Evolutionary conservation across 2,329 filamentous ascomycete genomes (phyloP).

Genomic region (Hypomyces rosellus): DNA sequence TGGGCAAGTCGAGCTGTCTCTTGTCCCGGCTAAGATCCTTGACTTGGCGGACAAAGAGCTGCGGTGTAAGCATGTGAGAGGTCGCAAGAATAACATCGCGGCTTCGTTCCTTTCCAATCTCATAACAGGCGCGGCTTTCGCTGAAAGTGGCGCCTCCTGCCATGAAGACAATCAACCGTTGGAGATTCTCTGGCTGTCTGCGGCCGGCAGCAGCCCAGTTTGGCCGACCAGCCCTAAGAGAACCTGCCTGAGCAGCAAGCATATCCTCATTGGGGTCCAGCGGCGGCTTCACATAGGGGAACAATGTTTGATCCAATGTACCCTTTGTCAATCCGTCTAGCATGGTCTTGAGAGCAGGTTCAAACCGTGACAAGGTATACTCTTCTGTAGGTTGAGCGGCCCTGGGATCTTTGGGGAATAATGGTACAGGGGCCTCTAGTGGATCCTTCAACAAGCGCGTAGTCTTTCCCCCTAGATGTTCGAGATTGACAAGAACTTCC

Average conservation of each 20-base stretch:
- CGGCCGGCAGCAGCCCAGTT: constrained; percentile 87
- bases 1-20: constrained; percentile 70
- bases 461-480: constrained; percentile 71
- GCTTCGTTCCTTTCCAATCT: constrained; percentile 64
- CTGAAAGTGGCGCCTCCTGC: constrained; percentile 93
- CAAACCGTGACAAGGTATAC: constrained; percentile 79
- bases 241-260: constrained; percentile 56
- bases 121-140: constrained; percentile 84
- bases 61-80: constrained; percentile 86
- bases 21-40: constrained; percentile 71
- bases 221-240: constrained; percentile 83
- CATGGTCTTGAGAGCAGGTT: constrained; percentile 74
- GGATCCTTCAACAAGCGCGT: constrained; percentile 68
- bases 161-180: constrained; percentile 89
- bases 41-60: constrained; percentile 75
- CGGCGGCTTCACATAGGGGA: constrained; percentile 69
- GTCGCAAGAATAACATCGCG: constrained; percentile 84
- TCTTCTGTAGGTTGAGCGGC: constrained; percentile 59
- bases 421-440: constrained; percentile 54
- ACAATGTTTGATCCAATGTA: constrained; percentile 57
- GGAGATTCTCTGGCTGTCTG: constrained; percentile 68
- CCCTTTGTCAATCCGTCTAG: constrained; percentile 68
- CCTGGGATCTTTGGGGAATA: constrained; percentile 65
- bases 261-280: constrained; percentile 56
- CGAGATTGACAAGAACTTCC: constrained; percentile 69